Conservation (phyloP, 1,139 yeast genomes). For the Pichia sp. region DNA sequence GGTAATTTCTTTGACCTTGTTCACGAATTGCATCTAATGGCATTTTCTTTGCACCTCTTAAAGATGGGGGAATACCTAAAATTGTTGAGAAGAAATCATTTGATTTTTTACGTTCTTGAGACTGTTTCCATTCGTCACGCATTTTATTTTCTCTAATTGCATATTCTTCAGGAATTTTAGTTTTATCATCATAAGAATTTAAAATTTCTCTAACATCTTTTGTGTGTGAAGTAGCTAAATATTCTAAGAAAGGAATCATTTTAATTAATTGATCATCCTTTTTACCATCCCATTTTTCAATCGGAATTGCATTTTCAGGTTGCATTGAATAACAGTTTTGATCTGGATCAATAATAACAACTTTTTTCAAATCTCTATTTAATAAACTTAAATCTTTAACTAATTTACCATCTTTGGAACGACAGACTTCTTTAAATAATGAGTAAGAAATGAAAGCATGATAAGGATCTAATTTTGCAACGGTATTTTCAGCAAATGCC, state of each 20-base stretch:
- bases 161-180: constrained; percentile 73
- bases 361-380: constrained; percentile 84
- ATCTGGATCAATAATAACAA: constrained; percentile 73
- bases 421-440: constrained; percentile 84
- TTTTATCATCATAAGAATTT: constrained; percentile 57
- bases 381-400: constrained; percentile 79
- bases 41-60: constrained; percentile 59
- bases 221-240: constrained; percentile 85
- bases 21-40: constrained; percentile 88
- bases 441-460: constrained; percentile 86
- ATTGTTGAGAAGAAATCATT: constrained; percentile 33
- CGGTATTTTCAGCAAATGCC: constrained; percentile 80
- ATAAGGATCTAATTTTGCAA: constrained; percentile 85
- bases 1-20: constrained; percentile 87
- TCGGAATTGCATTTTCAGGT: constrained; percentile 85
- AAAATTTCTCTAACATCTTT: constrained; percentile 88
- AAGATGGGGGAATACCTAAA: constrained; percentile 53
- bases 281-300: constrained; percentile 81
- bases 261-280: constrained; percentile 72
- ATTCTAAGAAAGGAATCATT: constrained; percentile 89
- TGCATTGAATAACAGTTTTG: constrained; percentile 70
- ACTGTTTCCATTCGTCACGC: constrained; percentile 63
- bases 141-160: constrained; percentile 67
- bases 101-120: constrained; percentile 36
- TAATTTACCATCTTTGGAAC: constrained; percentile 82